Evolutionary conservation across 2,329 filamentous ascomycete genomes (phyloP).

Genomic region (Cladosporium sp.): DNA sequence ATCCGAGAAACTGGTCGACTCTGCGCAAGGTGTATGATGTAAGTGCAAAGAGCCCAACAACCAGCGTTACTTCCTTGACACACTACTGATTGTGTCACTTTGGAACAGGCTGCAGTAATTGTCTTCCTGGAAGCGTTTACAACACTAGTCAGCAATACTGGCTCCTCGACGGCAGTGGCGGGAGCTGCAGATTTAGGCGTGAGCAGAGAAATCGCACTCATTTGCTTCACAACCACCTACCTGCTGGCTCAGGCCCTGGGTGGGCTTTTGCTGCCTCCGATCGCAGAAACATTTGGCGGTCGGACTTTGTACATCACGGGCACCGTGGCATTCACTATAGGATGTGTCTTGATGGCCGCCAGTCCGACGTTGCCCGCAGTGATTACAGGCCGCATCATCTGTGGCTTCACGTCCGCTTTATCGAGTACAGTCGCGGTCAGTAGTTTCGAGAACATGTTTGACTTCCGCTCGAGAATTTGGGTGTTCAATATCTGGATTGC

Average conservation of each 20-base stretch:
- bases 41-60: background rate
- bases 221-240: slow-evolving; percentile 28
- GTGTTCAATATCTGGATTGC: slow-evolving; percentile 49
- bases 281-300: slow-evolving; percentile 42
- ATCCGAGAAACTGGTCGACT: slow-evolving; percentile 24
- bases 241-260: slow-evolving; percentile 41
- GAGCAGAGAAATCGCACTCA: slow-evolving; percentile 7
- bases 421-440: slow-evolving; percentile 50
- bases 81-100: background rate
- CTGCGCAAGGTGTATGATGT: slow-evolving; percentile 23
- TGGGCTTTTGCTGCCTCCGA: slow-evolving; percentile 39
- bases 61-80: background rate
- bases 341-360: slow-evolving; percentile 40
- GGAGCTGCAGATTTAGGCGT: slow-evolving; percentile 15
- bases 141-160: slow-evolving; percentile 27
- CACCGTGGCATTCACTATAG: slow-evolving; percentile 34
- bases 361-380: slow-evolving; percentile 40
- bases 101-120: slow-evolving; percentile 17
- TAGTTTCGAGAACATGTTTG: slow-evolving; percentile 52
- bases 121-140: slow-evolving; percentile 25
- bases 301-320: slow-evolving; percentile 37
- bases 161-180: slow-evolving; percentile 20
- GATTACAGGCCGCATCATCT: slow-evolving; percentile 44
- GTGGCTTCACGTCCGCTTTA: slow-evolving; percentile 48
- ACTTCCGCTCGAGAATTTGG: slow-evolving; percentile 47